Base-by-base conservation (phyloP, 495 filamentous ascomycete species). In the Podospora anserina region DNA sequence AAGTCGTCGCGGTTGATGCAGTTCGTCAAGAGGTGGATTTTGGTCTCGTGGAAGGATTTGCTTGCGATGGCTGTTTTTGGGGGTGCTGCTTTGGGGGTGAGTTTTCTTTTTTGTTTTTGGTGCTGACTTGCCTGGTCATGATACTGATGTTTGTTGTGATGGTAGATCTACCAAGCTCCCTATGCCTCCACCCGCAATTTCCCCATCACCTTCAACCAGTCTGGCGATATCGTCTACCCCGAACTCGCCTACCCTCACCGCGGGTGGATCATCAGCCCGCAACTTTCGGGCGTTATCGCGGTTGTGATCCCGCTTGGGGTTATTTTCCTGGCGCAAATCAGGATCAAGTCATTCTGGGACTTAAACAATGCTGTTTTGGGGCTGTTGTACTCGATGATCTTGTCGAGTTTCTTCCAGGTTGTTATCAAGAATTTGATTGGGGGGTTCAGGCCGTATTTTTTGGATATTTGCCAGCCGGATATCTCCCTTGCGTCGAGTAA, bases 291-390 rank as follows among this genome's bases (percentile, higher is more conserved):
- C 4, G 74, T 90, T 44, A 75, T 90, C 5, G 80, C 81, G 5
- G 71, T 82, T 26, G 67, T 89, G 1, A 74, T 88, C 63, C 88
- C 89, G 18, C 83, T 89, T 77, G 66, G 80, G 55, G 74, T 89
- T 69, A 84, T 90, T 74, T 77, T 85, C 9, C 71, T 85, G 57
- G 80, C 84, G 75, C 87, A 89, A 72, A 82, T 89, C 67, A 83
- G 88, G 11, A 80, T 88, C 44, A 84, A 86, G 57, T 86, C 83
- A 49, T 90, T 90, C 79, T 90, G 87, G 88, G 88, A 91, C 67
- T 75, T 83, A 62, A 89, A 89, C 77, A 89, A 89, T 68, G 88
- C 82, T 39, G 76, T 85, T 58, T 79, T 89, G 55, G 88, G 88
- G 5, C 78, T 89, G 0, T 74, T 89, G 13, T 89, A 89, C 77